A percentile compares a stretch with the other conserved stretches of the same genome.
Evolutionary conservation across 208 protist species (phyloP).

Genomic region (Herpetomonas tarakana): DNA sequence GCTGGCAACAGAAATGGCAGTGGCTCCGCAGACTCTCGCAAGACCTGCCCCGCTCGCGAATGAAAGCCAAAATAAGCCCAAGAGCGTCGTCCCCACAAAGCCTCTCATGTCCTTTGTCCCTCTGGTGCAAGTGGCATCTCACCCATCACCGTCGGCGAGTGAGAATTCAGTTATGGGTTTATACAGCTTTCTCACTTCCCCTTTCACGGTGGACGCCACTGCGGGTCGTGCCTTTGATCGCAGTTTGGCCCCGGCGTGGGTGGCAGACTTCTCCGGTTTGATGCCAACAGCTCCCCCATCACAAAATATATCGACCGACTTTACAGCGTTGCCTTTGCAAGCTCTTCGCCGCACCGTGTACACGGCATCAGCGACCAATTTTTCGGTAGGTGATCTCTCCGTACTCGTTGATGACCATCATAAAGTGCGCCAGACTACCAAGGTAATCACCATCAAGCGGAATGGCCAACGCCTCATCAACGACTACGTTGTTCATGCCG

Average conservation of each 20-base stretch:
- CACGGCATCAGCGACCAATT: neutral
- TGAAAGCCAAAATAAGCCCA: neutral
- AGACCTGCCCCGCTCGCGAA: neutral
- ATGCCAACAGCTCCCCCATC: too few species aligned
- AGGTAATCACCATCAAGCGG: constrained; percentile 12
- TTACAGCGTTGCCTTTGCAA: neutral
- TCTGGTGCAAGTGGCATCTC: neutral
- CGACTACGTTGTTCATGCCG: constrained; percentile 64
- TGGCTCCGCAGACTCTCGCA: neutral
- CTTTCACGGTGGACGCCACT: neutral
- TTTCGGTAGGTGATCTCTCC: neutral
- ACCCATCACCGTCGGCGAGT: too few species aligned
- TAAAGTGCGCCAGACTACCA: constrained; percentile 20
- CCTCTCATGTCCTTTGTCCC: neutral
- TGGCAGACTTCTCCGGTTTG: neutral
- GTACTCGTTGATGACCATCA: neutral
- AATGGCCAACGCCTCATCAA: constrained; percentile 50
- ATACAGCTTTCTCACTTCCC: neutral
- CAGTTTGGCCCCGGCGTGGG: neutral
- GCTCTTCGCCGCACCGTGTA: neutral
- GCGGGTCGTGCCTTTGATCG: neutral
- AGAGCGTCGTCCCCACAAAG: neutral
- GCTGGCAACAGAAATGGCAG: neutral
- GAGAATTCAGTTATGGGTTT: neutral
- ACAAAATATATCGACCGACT: neutral